Evolutionary conservation across 345 rosid species (phyloP), one percentile per base, ranked within the genome.

Genomic region (Streptanthus diversifolius): DNA sequence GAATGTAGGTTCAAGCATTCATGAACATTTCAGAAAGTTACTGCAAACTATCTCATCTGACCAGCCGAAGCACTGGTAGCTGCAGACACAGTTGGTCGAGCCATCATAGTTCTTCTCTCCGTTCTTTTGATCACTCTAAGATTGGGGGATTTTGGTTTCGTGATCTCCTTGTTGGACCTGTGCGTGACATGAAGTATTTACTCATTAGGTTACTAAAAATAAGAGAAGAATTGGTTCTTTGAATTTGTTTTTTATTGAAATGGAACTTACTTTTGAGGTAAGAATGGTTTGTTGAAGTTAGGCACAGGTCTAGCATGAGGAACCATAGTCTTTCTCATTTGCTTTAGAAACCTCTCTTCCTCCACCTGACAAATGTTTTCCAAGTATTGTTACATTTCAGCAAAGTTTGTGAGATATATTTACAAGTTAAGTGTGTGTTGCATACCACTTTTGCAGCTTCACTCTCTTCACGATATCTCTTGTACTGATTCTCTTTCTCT

Each of bases 401-500:
- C 19, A 41, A 21, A 36, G 10, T 35, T 45, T 56, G 6, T 36
- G 24, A 33, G 22, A 3, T 30, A 52, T 63, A 3, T 41, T 10
- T 62, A 8, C 12, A 30, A 63, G 56, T 40, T 27, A 19, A 44
- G 57, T n/a, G 14, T 17, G 47, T 13, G 25, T 22, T 68, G 63
- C 45, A 37, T 87, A 91, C 99, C 97, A 88, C 90, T 63, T 72
- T 85, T 11, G 86, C 92, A 56, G 92, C 83, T 75, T 95, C 98
- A 58, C 83, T 92, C 78, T 95, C 99, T 72, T 95, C 98, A 77
- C 99, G 83, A 76, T 87, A 87, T 84, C 99, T 85, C 80, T 95
- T 95, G 66, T 90, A 92, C 67, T 83, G 58, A 64, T 72, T 73
- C 76, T 90, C 99, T 70, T 95, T 95, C 83, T 92, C 97, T 80